Percentiles rank a stretch among this genome's conserved stretches.
These are phyloP conservation scores for Goffeauzyma gilvescens DNA, from an alignment of 768 basidiomycete species.

Conservation along the genomic window DNA sequence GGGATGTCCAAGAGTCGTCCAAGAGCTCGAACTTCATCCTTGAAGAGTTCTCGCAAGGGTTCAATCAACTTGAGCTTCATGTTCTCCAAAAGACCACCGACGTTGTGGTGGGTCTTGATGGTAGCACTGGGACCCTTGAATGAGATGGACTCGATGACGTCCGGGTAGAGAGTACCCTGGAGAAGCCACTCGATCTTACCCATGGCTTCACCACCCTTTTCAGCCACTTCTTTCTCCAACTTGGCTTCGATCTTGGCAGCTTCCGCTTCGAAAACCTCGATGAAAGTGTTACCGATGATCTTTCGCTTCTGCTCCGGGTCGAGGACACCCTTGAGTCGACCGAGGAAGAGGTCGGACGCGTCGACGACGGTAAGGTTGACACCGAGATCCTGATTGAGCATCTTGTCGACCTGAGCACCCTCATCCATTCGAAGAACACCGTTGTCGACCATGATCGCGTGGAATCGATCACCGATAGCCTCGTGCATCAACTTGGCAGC, in stretches of 20 bases:
- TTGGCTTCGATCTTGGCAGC: conserved; percentile 68
- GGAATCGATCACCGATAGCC: conserved; percentile 97
- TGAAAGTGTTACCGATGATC: conserved; percentile 97
- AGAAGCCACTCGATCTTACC: conserved; percentile 91
- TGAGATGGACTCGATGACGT: conserved; percentile 96
- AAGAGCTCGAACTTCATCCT: conserved; percentile 93
- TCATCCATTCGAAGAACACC: conserved; percentile 87
- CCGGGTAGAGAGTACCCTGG: conserved; percentile 94
- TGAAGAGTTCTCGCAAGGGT: conserved; percentile 90
- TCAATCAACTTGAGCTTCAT: conserved; percentile 99
- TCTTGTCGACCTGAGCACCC: conserved; percentile 70
- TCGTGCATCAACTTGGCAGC: conserved; percentile 99
- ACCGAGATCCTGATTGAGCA: conserved; percentile 81
- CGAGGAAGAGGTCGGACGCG: conserved; percentile 81
- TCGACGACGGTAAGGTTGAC: conserved; percentile 93
- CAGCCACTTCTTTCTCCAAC: conserved; percentile 53
- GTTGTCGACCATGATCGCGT: conserved; percentile 99
- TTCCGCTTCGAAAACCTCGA: conserved; percentile 90
- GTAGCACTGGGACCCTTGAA: conserved; percentile 98
- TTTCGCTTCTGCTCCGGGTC: conserved; percentile 95
- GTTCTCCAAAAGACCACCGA: conserved; percentile 82
- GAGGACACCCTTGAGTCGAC: conserved; percentile 69
- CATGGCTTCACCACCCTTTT: conserved; percentile 47
- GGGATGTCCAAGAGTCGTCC: conserved; percentile 83
- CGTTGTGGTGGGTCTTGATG: conserved; percentile 99